phyloP scores from a whole-genome alignment of 331 rosid genomes.

The Quercus tomentella region DNA sequence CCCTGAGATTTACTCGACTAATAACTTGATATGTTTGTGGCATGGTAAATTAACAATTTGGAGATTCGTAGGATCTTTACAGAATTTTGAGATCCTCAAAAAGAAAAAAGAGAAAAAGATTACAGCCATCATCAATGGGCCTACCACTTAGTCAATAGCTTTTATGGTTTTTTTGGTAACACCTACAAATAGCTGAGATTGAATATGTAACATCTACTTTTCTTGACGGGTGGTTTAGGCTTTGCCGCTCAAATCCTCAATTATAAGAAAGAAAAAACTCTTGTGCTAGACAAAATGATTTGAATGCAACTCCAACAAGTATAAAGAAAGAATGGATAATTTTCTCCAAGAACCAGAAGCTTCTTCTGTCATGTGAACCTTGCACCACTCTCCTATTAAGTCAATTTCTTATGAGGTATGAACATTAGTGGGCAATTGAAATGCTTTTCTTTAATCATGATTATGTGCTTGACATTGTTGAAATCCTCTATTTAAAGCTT shows the following conservation, averaged over 20 bases:
- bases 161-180: too few relatives aligned
- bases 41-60: neutral
- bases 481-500: neutral
- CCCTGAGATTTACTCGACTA: neutral
- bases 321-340: constrained; percentile 14
- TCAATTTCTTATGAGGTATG: neutral
- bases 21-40: neutral
- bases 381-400: neutral
- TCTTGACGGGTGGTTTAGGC: constrained; percentile 19
- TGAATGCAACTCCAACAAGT: constrained; percentile 17
- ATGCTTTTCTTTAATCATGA: neutral
- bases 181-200: constrained; percentile 2
- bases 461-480: neutral
- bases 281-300: constrained; percentile 63
- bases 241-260: constrained; percentile 26
- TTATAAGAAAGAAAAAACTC: constrained; percentile 21
- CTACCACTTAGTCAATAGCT: constrained; percentile 35
- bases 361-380: constrained; percentile 16
- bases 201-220: constrained; percentile 5
- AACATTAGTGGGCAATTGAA: neutral
- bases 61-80: neutral
- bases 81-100: neutral
- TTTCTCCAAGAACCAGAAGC: neutral
- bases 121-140: constrained; percentile 20
- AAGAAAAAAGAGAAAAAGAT: neutral